Evolutionary conservation across 1,139 yeast species (phyloP), one percentile per base, ranked within the genome.

Genomic region (Lipomyces yarrowii): DNA sequence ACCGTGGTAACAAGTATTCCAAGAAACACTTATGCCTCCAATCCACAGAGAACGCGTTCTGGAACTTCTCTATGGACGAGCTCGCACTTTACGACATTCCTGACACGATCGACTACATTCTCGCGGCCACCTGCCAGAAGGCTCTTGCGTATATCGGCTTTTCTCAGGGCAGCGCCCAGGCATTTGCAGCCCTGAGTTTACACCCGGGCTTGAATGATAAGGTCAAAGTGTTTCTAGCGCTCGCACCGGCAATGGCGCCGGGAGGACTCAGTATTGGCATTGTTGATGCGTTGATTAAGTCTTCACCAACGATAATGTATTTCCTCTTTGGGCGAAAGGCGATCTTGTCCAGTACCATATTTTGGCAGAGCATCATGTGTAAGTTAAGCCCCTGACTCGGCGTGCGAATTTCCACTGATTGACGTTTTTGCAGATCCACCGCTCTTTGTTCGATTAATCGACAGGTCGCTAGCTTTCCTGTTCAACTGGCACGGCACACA

Each of bases 161-260:
- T 74, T 87, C 92, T 60, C 98, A 92, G 76, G 98, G 98, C 7
- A 88, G 96, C 1, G 96, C 97, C 0, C 97, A 92, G 76, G 91
- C 91, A 54, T 89, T 92, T 77, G 96, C 97, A 0, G 83, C 92
- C 56, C 80, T 90, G 35, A 85, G 94, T 0, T 80, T 90, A n/a
- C 86, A 89, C 74, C 84, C 90, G 6, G 83, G 83, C 26, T 81
- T 93, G 70, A 91, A 90, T 76, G 75, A 80, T 10, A 89, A 90
- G 74, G 85, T 93, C 62, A 86, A 86, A 42, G 83, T 86, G 70
- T 85, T 93, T 68, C 84, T 93, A 63, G 96, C 96, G 4, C 83
- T 91, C 55, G 90, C 97, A 0, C 98, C 98, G 0, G 98, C 98
- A 1, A 90, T 96, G 79, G 91, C 98, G 0, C 98, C 98, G 0